phyloP scores from a whole-genome alignment of 2,329 filamentous ascomycete species.

The Alternaria sp. region DNA sequence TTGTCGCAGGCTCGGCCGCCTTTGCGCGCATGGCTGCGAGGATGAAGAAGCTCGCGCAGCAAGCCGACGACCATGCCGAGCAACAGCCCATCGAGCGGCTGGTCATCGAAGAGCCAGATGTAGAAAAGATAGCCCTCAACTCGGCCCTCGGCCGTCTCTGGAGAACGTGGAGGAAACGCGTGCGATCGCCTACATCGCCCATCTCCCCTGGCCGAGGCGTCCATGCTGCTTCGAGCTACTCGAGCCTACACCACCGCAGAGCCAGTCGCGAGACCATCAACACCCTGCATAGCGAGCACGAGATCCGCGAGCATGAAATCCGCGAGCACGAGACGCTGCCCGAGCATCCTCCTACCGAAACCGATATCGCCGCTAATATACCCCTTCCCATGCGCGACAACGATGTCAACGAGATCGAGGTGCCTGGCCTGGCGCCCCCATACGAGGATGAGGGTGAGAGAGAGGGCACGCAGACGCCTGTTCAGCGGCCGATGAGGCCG shows the following conservation, averaged over 20 bases:
- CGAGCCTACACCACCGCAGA: constrained; percentile 41
- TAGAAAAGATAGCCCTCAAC: constrained; percentile 92
- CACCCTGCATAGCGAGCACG: constrained; percentile 27
- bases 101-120: constrained; percentile 87
- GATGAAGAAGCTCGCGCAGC: constrained; percentile 46
- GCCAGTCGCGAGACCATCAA: constrained; percentile 41
- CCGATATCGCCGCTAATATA: constrained; percentile 64
- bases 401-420: constrained; percentile 82
- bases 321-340: constrained; percentile 39
- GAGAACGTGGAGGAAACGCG: constrained; percentile 93
- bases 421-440: constrained; percentile 74
- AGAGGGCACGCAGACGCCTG: constrained; percentile 36
- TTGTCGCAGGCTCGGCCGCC: constrained; percentile 86
- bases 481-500: constrained; percentile 35
- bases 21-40: constrained; percentile 66
- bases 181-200: constrained; percentile 58
- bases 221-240: constrained; percentile 38
- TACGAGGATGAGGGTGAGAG: constrained; percentile 62
- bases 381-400: constrained; percentile 73
- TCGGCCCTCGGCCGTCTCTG: constrained; percentile 87
- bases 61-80: constrained; percentile 56
- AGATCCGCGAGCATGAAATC: constrained; percentile 18
- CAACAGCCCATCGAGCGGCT: constrained; percentile 70
- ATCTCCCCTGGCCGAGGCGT: constrained; percentile 34
- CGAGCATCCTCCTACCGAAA: constrained; percentile 56